Base-by-base conservation (phyloP, 805 yeast genomes). In the Metschnikowia reukaufii region DNA sequence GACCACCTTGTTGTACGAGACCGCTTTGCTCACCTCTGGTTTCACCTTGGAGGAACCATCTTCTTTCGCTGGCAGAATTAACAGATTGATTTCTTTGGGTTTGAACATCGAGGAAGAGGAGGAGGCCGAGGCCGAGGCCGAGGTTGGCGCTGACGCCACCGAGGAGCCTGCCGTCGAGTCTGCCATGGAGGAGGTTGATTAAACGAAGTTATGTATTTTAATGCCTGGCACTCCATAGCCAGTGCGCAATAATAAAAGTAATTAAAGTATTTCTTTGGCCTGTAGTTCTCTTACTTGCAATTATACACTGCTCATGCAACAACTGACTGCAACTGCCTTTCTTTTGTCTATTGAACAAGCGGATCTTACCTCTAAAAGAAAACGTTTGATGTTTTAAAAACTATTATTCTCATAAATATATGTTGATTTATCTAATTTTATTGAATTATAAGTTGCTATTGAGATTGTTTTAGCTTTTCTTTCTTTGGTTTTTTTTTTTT, bases 111-210 rank as follows among this genome's bases (percentile, higher is more conserved):
- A 94, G 65, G 97, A 89, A 73, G 90, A 84, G 30, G 88, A 83
- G 65, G 73, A 60, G 44, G 70, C 60, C 45, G 73, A 64, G 44
- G 74, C 77, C 54, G 73, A 76, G 57, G 47, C 76, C 53, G 73
- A 76, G 57, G 47, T 39, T 20, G 84, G 75, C 58, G 55, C 61
- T 35, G 64, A 70, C 47, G 73, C 79, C 54, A 67, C 77, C 37
- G 63, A 70, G 50, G 63, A 67, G 53, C 60, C 74, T 25, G 71
- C 78, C 54, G 79, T 78, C 55, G 91, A 81, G 63, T 83, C 82
- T 52, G 82, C 84, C 64, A 94, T 92, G 99, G 99, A 92, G 82
- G 99, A 92, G 79, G 97, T 92, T 72, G 99, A 92, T 76, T 92
- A 87, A 60, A 56, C 50, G 56, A 50, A 48, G 48, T 54, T 36